Percentiles rank a stretch among this genome's conserved stretches.
Evolutionary conservation across 2,329 filamentous ascomycete genomes (phyloP).

Genomic region (Epichloe elymi): DNA sequence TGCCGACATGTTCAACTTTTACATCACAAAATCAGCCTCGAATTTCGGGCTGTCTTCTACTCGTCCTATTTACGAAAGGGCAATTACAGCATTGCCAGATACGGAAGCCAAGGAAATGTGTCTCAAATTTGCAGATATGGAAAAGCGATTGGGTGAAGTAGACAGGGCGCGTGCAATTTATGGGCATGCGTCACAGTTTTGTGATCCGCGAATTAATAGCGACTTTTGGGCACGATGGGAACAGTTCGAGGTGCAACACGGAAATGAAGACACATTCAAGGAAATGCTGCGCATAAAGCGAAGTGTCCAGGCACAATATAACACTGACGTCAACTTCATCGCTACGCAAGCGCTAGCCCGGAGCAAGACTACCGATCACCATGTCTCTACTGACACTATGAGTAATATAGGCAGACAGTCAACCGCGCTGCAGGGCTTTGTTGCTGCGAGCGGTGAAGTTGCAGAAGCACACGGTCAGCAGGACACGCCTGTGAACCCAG

Average conservation of each 20-base stretch:
- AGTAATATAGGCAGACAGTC: slow-evolving; percentile 76
- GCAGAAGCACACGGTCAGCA: slow-evolving; percentile 35
- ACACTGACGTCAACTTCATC: slow-evolving; percentile 97
- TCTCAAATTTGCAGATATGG: slow-evolving; percentile 96
- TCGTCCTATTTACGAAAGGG: slow-evolving; percentile 87
- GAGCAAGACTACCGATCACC: slow-evolving; percentile 48
- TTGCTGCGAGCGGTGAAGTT: slow-evolving; percentile 67
- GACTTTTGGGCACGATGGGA: slow-evolving; percentile 97
- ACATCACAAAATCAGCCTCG: slow-evolving; percentile 95
- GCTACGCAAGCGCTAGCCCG: slow-evolving; percentile 86
- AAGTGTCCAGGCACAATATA: slow-evolving; percentile 94
- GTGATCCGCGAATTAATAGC: slow-evolving; percentile 80
- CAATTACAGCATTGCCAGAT: slow-evolving; percentile 87
- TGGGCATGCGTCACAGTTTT: slow-evolving; percentile 92
- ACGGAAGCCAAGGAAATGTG: slow-evolving; percentile 94
- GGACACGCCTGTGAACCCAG: slow-evolving; percentile 52
- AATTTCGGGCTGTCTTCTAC: slow-evolving; percentile 97
- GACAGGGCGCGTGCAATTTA: slow-evolving; percentile 93
- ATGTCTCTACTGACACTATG: slow-evolving; percentile 64
- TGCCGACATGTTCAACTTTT: slow-evolving; percentile 97
- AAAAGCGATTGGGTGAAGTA: slow-evolving; percentile 80
- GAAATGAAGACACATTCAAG: slow-evolving; percentile 98
- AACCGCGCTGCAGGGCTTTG: slow-evolving; percentile 80
- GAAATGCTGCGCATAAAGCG: slow-evolving; percentile 98
- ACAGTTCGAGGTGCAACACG: slow-evolving; percentile 90